Base-by-base conservation (phyloP, 2,329 filamentous ascomycete genomes). In the Rhynchosporium graminicola region DNA sequence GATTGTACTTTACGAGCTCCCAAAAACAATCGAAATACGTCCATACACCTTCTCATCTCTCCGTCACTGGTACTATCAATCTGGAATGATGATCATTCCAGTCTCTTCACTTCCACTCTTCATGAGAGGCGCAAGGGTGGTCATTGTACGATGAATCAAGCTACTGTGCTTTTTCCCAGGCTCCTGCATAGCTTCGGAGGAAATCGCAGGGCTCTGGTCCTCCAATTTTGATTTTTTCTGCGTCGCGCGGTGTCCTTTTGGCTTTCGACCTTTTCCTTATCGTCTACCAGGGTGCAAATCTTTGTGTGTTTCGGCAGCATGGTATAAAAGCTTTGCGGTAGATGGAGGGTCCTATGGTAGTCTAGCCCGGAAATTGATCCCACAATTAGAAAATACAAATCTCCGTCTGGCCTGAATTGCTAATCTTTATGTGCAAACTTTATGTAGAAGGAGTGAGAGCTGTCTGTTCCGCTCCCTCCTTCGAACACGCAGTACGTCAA, bases 311-410 rank as follows among this genome's bases (percentile, higher is more conserved):
- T 73, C 67, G 67, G 69, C 67, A 67, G 69, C 70, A 72, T 72
- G 71, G 70, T 73, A 73, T 71, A 73, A 73, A 72, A 74, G 72
- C 69, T 70, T 70, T 69, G 65, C 68, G 67, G 67, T 73, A 73
- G 72, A 73, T 72, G 72, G 67, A 73, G 68, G 71, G 69, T 73
- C 63, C 57, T 36, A 72, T 68, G 72, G 69, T 74, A 75, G 73
- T 72, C 68, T 74, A 73, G 72, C 70, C 71, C 63, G 66, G 68
- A 74, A 36, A 74, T 74, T 68, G 71, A 74, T 73, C 71, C 73
- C 69, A 71, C 70, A 71, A 36, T 72, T 74, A 72, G 70, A 71
- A 72, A 71, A 70, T 54, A 54, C 40, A 54, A 31, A 43, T 15
- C 38, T 28, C 57, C 28, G 57, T 59, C 46, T 52, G 47, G 38